Base-by-base conservation (phyloP, 2,329 filamentous ascomycete genomes). In the Juglanconis sp. region DNA sequence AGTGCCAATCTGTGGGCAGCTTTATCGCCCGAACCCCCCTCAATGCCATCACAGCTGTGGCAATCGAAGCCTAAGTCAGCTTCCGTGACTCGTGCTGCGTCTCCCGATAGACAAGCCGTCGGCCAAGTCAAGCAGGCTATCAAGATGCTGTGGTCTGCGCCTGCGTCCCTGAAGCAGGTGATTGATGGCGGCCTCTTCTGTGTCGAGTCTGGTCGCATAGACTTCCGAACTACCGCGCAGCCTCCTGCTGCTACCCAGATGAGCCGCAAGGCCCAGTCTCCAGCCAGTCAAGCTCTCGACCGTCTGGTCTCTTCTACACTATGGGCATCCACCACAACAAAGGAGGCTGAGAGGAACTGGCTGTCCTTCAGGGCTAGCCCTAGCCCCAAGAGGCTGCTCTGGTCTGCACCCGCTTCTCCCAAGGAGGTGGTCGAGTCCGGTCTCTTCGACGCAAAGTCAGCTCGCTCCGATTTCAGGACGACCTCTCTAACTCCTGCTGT, bases 231-330 rank as follows among this genome's bases (percentile, higher is more conserved):
- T 36, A 71, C 71, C 36, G 61, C 67, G n/a, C 63, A 69, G 56
- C 58, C 66, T 47, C 73, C 73, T 35, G 72, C 71, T 42, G 73
- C 71, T n/a, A 62, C 72, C 34, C 49, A 60, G 40, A 70, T 73
- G 65, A 56, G 59, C 15, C 70, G 69, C 46, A 70, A 66, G 54
- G 63, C 68, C 30, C 71, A 70, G 8, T 54, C 61, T 5, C 59
- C 53, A 24, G 64, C 68, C 48, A 49, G 64, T 52, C 65, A 66
- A 60, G 65, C 70, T 36, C 62, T 72, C 44, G 70, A 68, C 32
- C 56, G 54, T 30, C 62, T 72, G 36, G 58, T 61, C 5, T 72
- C 71, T 13, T 63, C 64, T 5, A 54, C 53, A 17, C 66, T 73
- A 9, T 72, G 73, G 72, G 46, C 62, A 1, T 60, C 59, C 13